Evolutionary conservation across 805 yeast genomes (phyloP).

Genomic region (Yamadazyma tumulicola): DNA sequence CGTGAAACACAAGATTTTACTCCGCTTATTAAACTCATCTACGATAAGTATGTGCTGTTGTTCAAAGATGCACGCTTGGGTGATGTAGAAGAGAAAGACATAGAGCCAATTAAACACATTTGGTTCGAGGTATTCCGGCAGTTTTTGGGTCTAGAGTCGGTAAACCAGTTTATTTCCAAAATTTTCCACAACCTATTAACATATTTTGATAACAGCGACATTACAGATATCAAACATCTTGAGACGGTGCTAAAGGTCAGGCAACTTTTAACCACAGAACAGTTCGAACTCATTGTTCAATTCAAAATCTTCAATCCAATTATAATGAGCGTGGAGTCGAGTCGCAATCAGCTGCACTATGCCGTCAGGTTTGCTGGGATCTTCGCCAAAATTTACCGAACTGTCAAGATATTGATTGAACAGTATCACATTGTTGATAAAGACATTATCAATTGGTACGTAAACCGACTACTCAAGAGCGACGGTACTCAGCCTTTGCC

Average conservation of each 20-base stretch:
- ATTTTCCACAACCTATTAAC: constrained; percentile 1
- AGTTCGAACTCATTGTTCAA: constrained; percentile 21
- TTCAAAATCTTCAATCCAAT: constrained; percentile 38
- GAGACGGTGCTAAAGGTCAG: constrained; percentile 2
- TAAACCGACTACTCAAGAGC: constrained; percentile 6
- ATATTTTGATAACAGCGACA: neutral
- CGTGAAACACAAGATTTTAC: constrained; percentile 5
- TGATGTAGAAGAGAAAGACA: neutral
- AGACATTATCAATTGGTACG: constrained; percentile 13
- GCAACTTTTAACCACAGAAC: constrained; percentile 1
- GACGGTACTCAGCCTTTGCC: too few species aligned
- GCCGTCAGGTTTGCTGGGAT: constrained; percentile 1
- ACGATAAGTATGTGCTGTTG: constrained; percentile 8
- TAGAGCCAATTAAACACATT: constrained; percentile 2
- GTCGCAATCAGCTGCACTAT: neutral
- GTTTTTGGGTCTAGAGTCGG: constrained; percentile 2
- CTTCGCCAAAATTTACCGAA: constrained; percentile 4
- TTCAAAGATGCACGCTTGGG: constrained; percentile 4
- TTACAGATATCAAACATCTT: neutral
- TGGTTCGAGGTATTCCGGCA: constrained; percentile 11
- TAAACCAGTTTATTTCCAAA: neutral
- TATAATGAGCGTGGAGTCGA: constrained; percentile 11
- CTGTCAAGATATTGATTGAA: neutral
- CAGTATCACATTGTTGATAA: neutral
- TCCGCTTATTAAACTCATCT: constrained; percentile 7